Conservation (phyloP, 306 rosid species). For the Lupinus albus region DNA sequence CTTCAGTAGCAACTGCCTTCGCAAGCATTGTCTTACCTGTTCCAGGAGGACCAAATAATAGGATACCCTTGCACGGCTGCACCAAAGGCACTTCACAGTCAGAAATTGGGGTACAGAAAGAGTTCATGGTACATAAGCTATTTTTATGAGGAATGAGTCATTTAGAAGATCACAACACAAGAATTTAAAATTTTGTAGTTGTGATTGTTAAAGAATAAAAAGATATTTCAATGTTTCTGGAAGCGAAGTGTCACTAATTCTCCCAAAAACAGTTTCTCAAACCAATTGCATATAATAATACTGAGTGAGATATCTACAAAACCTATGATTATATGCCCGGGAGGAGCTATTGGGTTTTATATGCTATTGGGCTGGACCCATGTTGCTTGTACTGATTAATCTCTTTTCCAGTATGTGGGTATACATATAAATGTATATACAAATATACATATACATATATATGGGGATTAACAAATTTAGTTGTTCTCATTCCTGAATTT, state of each 20-base stretch:
- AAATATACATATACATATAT: too few species aligned
- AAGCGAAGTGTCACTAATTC: not conserved
- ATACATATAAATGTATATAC: too few species aligned
- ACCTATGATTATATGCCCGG: not conserved
- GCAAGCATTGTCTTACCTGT: constrained; percentile 99
- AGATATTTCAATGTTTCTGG: not conserved
- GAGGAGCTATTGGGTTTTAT: too few species aligned
- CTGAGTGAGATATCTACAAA: not conserved
- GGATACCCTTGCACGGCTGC: constrained; percentile 99
- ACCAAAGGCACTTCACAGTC: constrained; percentile 36
- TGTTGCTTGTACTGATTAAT: too few species aligned
- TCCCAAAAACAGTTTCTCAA: constrained; percentile 4
- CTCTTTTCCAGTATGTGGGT: too few species aligned
- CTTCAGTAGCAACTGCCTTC: constrained; percentile 99
- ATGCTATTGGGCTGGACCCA: too few species aligned
- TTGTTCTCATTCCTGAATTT: not conserved
- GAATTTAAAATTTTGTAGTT: not conserved
- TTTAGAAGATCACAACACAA: not conserved
- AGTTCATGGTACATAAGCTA: not conserved
- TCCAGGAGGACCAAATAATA: constrained; percentile 98
- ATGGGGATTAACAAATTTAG: not conserved
- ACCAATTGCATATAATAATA: constrained; percentile 12
- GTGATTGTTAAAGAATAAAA: not conserved
- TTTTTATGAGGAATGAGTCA: not conserved
- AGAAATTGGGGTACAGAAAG: constrained; percentile 21